These are phyloP conservation scores for Termitomyces sp. DNA, from an alignment of 768 basidiomycete species.

Conservation along the genomic window DNA sequence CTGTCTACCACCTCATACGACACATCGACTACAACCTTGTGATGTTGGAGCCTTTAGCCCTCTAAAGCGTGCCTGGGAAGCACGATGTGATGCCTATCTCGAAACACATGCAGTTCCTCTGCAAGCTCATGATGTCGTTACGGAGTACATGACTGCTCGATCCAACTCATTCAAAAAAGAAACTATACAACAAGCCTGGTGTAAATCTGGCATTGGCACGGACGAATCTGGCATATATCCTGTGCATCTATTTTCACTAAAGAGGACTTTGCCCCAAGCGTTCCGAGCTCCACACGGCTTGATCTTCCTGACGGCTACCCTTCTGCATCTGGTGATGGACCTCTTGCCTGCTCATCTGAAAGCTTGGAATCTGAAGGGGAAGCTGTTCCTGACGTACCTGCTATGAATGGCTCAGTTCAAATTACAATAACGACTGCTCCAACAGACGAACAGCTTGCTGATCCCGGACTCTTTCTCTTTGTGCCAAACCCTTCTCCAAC, in stretches of 20 bases:
- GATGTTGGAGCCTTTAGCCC: conserved; percentile 3
- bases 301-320: background rate
- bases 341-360: background rate
- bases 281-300: background rate
- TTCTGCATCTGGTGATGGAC: background rate
- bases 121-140: background rate
- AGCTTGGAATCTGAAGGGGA: too few relatives aligned
- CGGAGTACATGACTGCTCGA: background rate
- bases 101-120: background rate
- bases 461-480: too few relatives aligned
- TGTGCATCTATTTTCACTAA: background rate
- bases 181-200: background rate
- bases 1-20: conserved; percentile 1
- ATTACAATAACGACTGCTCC: too few relatives aligned
- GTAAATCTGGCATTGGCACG: background rate
- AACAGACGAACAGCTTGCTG: too few relatives aligned
- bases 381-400: too few relatives aligned
- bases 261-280: background rate
- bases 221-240: background rate
- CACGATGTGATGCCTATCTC: background rate
- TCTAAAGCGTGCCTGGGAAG: background rate
- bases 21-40: conserved; percentile 1
- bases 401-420: too few relatives aligned
- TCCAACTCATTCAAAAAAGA: background rate
- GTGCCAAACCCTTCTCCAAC: too few relatives aligned